These are phyloP conservation scores for Rubroboletus satanas DNA, from an alignment of 768 basidiomycete genomes.

Conservation along the genomic window DNA sequence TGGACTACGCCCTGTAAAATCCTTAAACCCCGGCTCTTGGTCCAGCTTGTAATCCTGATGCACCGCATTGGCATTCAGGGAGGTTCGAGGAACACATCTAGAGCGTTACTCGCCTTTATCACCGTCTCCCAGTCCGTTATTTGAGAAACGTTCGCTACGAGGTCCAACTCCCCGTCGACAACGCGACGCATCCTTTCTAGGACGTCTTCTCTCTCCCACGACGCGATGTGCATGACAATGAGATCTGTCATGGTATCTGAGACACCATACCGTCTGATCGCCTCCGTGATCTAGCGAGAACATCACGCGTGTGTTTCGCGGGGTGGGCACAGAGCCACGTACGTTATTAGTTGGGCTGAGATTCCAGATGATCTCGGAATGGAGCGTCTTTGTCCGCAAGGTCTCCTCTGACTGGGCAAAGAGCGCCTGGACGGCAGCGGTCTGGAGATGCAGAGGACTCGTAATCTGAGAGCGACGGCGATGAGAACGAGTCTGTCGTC, in stretches of 20 bases:
- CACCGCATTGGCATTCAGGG: background rate
- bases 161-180: conserved; percentile 54
- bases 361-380: conserved; percentile 87
- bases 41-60: conserved; percentile 68
- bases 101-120: conserved; percentile 55
- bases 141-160: conserved; percentile 40
- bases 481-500: conserved; percentile 4
- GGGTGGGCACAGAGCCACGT: conserved; percentile 12
- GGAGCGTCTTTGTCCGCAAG: conserved; percentile 80
- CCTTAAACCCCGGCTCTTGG: conserved; percentile 42
- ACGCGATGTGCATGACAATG: conserved; percentile 65
- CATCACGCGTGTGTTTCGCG: background rate
- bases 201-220: conserved; percentile 39
- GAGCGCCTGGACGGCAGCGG: conserved; percentile 80
- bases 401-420: conserved; percentile 55
- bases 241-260: conserved; percentile 61
- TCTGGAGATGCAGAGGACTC: conserved; percentile 75
- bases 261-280: conserved; percentile 81
- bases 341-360: conserved; percentile 89
- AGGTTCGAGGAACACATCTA: too few species aligned
- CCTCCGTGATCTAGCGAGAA: conserved; percentile 72
- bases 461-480: conserved; percentile 58
- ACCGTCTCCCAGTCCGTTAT: conserved; percentile 71
- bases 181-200: conserved; percentile 51
- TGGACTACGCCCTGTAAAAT: conserved; percentile 29